Evolutionary conservation across 2,329 filamentous ascomycete genomes (phyloP).

Genomic region (Diplocarpon rosae): DNA sequence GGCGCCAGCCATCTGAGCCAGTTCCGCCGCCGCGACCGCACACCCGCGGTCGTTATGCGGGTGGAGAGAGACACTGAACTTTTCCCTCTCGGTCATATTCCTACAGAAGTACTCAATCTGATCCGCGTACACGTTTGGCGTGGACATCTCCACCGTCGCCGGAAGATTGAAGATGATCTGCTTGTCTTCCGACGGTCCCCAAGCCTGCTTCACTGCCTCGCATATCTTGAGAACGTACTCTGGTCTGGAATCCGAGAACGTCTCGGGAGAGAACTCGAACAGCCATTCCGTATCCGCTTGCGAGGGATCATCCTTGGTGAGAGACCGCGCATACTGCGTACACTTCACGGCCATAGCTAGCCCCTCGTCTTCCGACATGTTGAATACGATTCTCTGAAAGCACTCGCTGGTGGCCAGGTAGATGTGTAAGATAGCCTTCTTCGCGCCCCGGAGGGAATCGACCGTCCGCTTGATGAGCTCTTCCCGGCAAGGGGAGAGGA

Average conservation of each 20-base stretch:
- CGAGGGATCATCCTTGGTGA: conserved; percentile 69
- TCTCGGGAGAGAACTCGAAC: conserved; percentile 78
- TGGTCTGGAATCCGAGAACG: conserved; percentile 80
- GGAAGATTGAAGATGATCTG: conserved; percentile 96
- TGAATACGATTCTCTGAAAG: conserved; percentile 86
- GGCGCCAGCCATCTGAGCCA: conserved; percentile 93
- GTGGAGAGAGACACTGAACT: conserved; percentile 80
- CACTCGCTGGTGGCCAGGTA: conserved; percentile 95
- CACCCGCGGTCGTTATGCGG: conserved; percentile 92
- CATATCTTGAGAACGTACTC: conserved; percentile 78
- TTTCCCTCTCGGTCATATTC: conserved; percentile 73
- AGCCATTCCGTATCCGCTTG: conserved; percentile 54
- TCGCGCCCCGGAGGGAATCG: conserved; percentile 76
- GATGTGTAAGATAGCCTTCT: conserved; percentile 90
- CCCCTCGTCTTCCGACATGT: conserved; percentile 71
- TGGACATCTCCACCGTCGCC: conserved; percentile 89
- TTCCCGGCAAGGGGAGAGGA: conserved; percentile 81
- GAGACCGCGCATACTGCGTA: conserved; percentile 72
- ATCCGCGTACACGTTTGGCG: conserved; percentile 91
- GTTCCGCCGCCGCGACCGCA: conserved; percentile 77
- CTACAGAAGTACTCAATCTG: conserved; percentile 93
- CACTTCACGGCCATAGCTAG: conserved; percentile 76
- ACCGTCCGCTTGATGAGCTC: conserved; percentile 86
- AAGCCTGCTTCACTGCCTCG: conserved; percentile 86
- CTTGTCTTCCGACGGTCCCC: conserved; percentile 68